These are phyloP conservation scores for Colletotrichum sp. DNA, from an alignment of 2,329 filamentous ascomycete genomes.

Conservation along the genomic window DNA sequence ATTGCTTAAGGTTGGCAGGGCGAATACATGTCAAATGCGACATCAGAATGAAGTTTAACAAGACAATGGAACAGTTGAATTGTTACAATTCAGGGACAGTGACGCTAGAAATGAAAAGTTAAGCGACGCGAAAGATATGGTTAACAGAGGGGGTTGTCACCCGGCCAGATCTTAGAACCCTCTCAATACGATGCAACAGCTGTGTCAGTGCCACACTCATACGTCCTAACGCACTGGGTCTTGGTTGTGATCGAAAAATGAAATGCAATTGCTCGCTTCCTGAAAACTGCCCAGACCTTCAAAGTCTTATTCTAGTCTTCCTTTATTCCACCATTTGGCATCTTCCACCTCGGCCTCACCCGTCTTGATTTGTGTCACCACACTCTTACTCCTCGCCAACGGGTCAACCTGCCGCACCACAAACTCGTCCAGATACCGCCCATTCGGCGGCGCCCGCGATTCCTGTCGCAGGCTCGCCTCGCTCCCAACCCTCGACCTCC, in stretches of 20 bases:
- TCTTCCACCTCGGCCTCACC: background rate
- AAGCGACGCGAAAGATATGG: background rate
- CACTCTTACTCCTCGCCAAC: background rate
- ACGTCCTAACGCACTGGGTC: rapidly evolving
- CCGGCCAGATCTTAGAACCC: background rate
- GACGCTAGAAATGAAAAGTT: too few species aligned
- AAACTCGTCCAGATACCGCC: slow-evolving; percentile 2
- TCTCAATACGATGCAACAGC: background rate
- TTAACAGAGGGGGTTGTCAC: background rate
- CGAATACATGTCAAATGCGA: too few species aligned
- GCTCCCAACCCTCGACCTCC: slow-evolving; percentile 10
- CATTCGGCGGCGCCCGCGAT: background rate
- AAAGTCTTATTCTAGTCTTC: background rate
- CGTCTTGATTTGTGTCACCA: slow-evolving; percentile 4
- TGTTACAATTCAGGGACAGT: too few species aligned
- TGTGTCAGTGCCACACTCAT: background rate
- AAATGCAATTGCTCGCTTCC: background rate
- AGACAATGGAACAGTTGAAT: too few species aligned
- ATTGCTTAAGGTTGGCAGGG: too few species aligned
- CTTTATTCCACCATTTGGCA: background rate
- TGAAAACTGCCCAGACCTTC: background rate
- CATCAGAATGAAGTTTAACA: too few species aligned
- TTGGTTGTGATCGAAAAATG: background rate
- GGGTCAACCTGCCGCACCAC: slow-evolving; percentile 4
- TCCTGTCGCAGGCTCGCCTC: slow-evolving; percentile 21